Conservation (phyloP, 768 basidiomycete genomes). For the Phanerodontia chrysosporium region DNA sequence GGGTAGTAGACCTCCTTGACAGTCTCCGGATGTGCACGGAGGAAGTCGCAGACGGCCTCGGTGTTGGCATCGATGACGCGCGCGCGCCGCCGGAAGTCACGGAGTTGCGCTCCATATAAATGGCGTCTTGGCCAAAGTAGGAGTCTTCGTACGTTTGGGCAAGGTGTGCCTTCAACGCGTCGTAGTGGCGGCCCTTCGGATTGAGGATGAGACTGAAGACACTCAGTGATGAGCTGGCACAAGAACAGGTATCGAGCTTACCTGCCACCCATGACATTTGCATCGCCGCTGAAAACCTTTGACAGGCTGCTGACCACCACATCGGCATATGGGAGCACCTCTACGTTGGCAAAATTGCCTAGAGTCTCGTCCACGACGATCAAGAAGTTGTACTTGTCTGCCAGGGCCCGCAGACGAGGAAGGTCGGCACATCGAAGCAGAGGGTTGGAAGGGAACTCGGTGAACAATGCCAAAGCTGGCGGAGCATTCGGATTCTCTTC, state of each 20-base stretch:
- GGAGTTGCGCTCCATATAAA: conserved; percentile 99
- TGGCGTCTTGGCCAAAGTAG: conserved; percentile 88
- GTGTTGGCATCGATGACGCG: conserved; percentile 77
- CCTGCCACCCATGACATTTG: conserved; percentile 98
- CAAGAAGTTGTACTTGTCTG: conserved; percentile 85
- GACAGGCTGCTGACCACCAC: conserved; percentile 88
- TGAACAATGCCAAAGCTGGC: conserved; percentile 78
- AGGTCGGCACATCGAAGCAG: conserved; percentile 84
- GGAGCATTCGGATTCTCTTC: conserved; percentile 39
- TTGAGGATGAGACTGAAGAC: conserved; percentile 82
- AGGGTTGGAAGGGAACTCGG: conserved; percentile 95
- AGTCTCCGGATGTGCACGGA: conserved; percentile 52
- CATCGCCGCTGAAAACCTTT: conserved; percentile 92
- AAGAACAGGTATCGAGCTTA: conserved; percentile 31
- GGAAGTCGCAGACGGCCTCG: conserved; percentile 75
- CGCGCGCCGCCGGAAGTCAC: conserved; percentile 80
- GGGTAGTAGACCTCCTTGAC: conserved; percentile 90
- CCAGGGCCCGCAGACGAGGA: conserved; percentile 65
- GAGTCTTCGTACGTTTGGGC: conserved; percentile 67
- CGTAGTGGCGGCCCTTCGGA: conserved; percentile 68
- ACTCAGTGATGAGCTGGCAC: not conserved
- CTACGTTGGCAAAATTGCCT: conserved; percentile 91
- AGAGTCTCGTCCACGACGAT: conserved; percentile 93
- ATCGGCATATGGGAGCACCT: conserved; percentile 82
- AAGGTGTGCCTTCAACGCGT: conserved; percentile 57